These are phyloP conservation scores for Candida koratica DNA, from an alignment of 805 yeast species.

Conservation along the genomic window DNA sequence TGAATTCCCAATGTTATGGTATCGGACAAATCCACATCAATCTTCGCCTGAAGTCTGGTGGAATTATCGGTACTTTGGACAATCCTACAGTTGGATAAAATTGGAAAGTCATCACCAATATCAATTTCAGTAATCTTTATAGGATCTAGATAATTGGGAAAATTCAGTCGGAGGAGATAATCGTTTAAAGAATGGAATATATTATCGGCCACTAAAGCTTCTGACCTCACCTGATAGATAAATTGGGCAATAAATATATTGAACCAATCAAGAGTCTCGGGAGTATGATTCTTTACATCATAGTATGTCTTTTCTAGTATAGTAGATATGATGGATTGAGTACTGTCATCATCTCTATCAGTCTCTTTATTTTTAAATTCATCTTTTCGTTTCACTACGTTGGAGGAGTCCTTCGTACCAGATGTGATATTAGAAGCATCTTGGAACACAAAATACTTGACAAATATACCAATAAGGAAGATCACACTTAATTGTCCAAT, in stretches of 20 bases:
- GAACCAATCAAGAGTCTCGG: conserved; percentile 96
- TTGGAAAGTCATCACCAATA: conserved; percentile 93
- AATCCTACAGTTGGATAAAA: conserved; percentile 88
- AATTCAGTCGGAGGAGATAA: conserved; percentile 54
- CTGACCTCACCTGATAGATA: conserved; percentile 80
- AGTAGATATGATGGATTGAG: conserved; percentile 23
- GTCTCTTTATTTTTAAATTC: conserved; percentile 19
- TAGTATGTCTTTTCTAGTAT: conserved; percentile 90
- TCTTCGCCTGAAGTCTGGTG: conserved; percentile 71
- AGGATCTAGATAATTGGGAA: conserved; percentile 78
- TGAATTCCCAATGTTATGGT: conserved; percentile 82
- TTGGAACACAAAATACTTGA: conserved; percentile 73
- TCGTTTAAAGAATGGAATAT: conserved; percentile 74
- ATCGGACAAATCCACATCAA: conserved; percentile 86
- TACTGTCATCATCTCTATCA: conserved; percentile 14
- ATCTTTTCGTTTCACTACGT: conserved; percentile 32
- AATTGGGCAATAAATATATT: conserved; percentile 91
- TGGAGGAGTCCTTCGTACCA: conserved; percentile 26
- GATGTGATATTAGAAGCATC: conserved; percentile 49
- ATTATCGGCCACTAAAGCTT: conserved; percentile 80
- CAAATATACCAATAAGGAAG: conserved; percentile 56
- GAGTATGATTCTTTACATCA: conserved; percentile 78
- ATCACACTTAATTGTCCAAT: conserved; percentile 74
- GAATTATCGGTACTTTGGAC: conserved; percentile 52
- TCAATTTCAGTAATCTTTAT: conserved; percentile 82